Conservation (phyloP, 305 asterid species). For the Plantago coronopus region DNA sequence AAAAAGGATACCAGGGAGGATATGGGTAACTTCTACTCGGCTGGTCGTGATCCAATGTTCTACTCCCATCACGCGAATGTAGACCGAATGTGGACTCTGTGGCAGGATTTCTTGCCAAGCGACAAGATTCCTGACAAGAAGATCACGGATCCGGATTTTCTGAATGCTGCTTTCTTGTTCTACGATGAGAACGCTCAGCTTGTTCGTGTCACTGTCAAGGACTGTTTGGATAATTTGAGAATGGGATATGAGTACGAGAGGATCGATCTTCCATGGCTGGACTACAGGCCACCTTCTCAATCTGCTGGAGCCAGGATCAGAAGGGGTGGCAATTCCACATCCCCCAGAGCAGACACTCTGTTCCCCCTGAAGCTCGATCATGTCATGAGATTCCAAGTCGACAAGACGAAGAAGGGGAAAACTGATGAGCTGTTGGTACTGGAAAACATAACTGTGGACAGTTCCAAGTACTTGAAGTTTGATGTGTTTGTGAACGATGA, state of each 20-base stretch:
- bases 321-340: not conserved
- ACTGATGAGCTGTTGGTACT: constrained; percentile 2
- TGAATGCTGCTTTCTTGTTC: constrained; percentile 16
- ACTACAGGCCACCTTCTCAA: not conserved
- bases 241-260: constrained; percentile 15
- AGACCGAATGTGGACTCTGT: constrained; percentile 21
- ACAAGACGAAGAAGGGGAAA: constrained; percentile 19
- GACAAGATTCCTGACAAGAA: not conserved
- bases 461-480: not conserved
- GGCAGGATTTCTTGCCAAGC: constrained; percentile 7
- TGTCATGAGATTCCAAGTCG: constrained; percentile 6
- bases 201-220: constrained; percentile 10
- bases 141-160: constrained; percentile 17
- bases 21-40: constrained; percentile 22
- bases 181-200: constrained; percentile 18
- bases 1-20: constrained; percentile 9
- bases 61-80: constrained; percentile 23
- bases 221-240: not conserved
- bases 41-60: constrained; percentile 15
- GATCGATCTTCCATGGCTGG: constrained; percentile 22
- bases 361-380: not conserved
- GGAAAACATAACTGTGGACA: constrained; percentile 1
- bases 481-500: constrained; percentile 11
- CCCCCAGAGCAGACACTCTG: not conserved
- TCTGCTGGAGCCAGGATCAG: constrained; percentile 1